Evolutionary conservation across 176 grass and related monocot species (phyloP), one percentile per base, ranked within the genome.

Genomic region (Paspalum notatum): DNA sequence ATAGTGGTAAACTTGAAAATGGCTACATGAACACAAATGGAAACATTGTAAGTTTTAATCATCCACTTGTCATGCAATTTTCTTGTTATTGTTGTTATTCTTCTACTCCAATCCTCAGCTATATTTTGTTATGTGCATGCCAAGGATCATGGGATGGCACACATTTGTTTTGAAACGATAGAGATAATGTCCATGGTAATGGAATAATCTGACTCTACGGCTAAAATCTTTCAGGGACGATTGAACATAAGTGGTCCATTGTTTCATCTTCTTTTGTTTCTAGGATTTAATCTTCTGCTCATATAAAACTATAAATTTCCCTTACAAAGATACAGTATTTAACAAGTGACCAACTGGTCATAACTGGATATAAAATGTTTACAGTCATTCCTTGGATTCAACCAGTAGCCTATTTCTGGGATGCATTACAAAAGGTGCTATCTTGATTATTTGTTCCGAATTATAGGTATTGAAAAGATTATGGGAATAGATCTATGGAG

Each of bases 1-100:
- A 72, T 48, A 85, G 85, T 90, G 53, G 63, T 47, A 97, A 93
- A 88, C 81, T 78, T 74, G 89, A 86, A 42, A 86, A 88, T 91
- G 81, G 79, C 50, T 86, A 92, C 81, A 45, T 77, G 45, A 85
- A 87, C 54, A 75, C 79, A 72, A 90, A 91, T 88, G 89, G 87
- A 79, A 79, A 81, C 60, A 13, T 86, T 22, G 94, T 97, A 90
- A 94, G 94, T 84, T 83, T 22, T 26, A 44, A 22, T 48, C 43
- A 83, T 43, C 64, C 41, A 78, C 45, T 56, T 66, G 45, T 25
- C 16, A 18, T 68, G 7, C 12, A 60, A 11, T 43, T 41, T 75
- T 80, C 14, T 25, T 75, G 46, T 61, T 53, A 54, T 71, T 71
- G 20, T 76, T 84, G 57, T 66, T 71, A 56, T 22, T 60, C 18